phyloP scores from a whole-genome alignment of 73 alveolate genomes.

The Tetrahymena borealis region DNA sequence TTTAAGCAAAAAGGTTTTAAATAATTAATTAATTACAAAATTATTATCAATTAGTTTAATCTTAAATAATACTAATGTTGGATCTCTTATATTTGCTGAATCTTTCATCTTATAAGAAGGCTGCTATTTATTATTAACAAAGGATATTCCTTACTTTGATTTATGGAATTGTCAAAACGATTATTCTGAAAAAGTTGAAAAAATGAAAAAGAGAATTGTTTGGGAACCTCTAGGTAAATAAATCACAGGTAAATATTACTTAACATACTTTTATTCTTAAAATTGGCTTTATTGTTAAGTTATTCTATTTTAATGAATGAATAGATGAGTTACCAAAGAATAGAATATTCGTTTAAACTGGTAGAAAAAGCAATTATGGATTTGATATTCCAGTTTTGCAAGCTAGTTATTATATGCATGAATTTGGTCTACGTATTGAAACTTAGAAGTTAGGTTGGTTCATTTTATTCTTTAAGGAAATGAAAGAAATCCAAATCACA shows the following conservation, averaged over 20 bases:
- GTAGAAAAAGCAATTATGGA: not conserved
- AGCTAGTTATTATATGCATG: not conserved
- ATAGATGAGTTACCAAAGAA: not conserved
- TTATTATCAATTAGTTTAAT: not conserved
- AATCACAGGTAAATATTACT: conserved; percentile 15
- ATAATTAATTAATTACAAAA: not conserved
- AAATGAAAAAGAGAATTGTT: conserved; percentile 9
- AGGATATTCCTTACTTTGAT: conserved; percentile 14
- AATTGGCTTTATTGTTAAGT: not conserved
- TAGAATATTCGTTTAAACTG: not conserved
- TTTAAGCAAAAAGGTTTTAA: not conserved
- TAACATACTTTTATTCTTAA: too few species aligned
- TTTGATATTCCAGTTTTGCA: not conserved
- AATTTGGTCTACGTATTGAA: not conserved
- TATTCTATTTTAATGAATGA: not conserved
- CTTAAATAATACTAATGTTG: not conserved
- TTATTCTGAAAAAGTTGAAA: conserved; percentile 19
- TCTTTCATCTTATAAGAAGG: conserved; percentile 34
- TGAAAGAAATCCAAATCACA: not conserved
- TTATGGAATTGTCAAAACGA: conserved; percentile 7
- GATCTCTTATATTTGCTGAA: conserved; percentile 14
- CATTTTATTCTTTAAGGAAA: not conserved
- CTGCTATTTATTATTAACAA: conserved; percentile 21
- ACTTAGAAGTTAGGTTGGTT: not conserved
- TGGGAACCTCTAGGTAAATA: conserved; percentile 17